phyloP scores from a whole-genome alignment of 495 filamentous ascomycete species.

The Baudoinia panamericana region DNA sequence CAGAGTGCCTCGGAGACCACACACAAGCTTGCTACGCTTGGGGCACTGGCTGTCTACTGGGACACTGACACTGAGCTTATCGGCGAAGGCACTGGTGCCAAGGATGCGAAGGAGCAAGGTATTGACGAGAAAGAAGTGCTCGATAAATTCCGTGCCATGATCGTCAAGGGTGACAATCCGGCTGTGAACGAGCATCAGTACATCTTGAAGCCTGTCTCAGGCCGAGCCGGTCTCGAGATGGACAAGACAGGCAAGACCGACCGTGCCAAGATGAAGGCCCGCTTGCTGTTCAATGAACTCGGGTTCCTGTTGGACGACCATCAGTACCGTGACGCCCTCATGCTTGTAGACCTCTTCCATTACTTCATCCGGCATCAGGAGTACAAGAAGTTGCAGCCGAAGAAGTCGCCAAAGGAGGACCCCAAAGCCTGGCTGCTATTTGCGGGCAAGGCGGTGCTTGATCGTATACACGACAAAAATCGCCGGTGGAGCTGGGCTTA shows the following conservation, averaged over 20 bases:
- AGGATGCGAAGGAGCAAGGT: slow-evolving; percentile 51
- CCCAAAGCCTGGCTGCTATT: slow-evolving; percentile 85
- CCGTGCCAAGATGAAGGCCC: slow-evolving; percentile 77
- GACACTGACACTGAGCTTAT: slow-evolving; percentile 81
- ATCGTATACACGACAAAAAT: slow-evolving; percentile 88
- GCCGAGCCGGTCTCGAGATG: slow-evolving; percentile 79
- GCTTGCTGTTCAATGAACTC: slow-evolving; percentile 85
- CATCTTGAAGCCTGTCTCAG: slow-evolving; percentile 88
- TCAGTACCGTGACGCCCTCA: slow-evolving; percentile 89
- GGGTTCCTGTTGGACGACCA: slow-evolving; percentile 90
- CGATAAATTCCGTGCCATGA: slow-evolving; percentile 58
- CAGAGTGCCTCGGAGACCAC: slow-evolving; percentile 68
- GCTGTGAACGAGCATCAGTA: slow-evolving; percentile 57
- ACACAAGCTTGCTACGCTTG: slow-evolving; percentile 82
- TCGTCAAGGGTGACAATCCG: slow-evolving; percentile 50
- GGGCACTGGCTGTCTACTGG: slow-evolving; percentile 88
- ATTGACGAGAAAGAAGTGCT: slow-evolving; percentile 62
- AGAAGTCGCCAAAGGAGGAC: slow-evolving; percentile 73
- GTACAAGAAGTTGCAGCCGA: slow-evolving; percentile 86
- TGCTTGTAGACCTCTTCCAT: slow-evolving; percentile 97
- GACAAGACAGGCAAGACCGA: slow-evolving; percentile 77
- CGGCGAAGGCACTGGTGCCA: slow-evolving; percentile 53
- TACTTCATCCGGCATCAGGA: slow-evolving; percentile 97
- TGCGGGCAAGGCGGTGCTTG: slow-evolving; percentile 73
- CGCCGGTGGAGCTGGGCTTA: slow-evolving; percentile 86